Percentiles rank a stretch among this genome's conserved stretches.
Conservation (phyloP, 352 stramenopile species). For the Phytophthora hibernalis region DNA sequence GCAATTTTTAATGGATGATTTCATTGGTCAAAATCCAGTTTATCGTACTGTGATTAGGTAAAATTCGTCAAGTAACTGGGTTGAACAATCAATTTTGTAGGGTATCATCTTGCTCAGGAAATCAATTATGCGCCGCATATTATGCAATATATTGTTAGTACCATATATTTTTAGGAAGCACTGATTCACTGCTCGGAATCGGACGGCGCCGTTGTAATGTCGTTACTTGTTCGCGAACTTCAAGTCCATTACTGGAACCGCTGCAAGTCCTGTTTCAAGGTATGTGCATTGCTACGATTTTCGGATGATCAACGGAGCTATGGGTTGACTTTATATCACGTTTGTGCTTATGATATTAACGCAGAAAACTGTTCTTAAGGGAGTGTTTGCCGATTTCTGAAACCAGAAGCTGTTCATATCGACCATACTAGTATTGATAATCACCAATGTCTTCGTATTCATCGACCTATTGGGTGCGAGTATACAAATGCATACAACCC, state of each 20-base stretch:
- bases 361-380: slow-evolving; percentile 20
- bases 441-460: background rate
- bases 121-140: too few species aligned
- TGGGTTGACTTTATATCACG: background rate
- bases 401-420: slow-evolving; percentile 11
- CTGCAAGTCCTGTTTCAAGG: slow-evolving; percentile 32
- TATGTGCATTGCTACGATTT: background rate
- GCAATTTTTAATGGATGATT: too few species aligned
- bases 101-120: too few species aligned
- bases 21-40: too few species aligned
- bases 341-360: background rate
- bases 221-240: slow-evolving; percentile 11
- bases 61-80: too few species aligned
- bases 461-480: slow-evolving; percentile 25
- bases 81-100: too few species aligned
- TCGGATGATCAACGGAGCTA: too few species aligned
- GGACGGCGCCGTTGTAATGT: background rate
- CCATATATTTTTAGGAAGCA: too few species aligned
- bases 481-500: slow-evolving; percentile 45
- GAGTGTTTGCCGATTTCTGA: slow-evolving; percentile 33
- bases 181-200: too few species aligned
- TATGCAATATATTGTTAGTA: too few species aligned
- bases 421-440: background rate
- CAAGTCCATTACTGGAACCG: slow-evolving; percentile 27
- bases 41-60: too few species aligned